These are phyloP conservation scores for Veloboletus limbatus DNA, from an alignment of 1,284 basidiomycete genomes.

Conservation along the genomic window DNA sequence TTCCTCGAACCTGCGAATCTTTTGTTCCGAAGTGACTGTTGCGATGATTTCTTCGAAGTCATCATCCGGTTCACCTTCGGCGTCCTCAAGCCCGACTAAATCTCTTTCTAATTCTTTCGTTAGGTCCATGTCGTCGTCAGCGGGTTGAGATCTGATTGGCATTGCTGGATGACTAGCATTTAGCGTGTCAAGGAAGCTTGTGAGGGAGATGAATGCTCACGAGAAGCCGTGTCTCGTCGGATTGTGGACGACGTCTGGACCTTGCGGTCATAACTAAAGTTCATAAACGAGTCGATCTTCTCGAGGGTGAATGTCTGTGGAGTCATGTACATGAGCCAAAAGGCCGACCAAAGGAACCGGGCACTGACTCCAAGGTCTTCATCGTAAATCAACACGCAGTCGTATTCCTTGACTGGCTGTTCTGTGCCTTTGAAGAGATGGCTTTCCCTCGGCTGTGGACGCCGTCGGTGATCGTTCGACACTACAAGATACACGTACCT, in stretches of 20 bases:
- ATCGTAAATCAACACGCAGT: conserved; percentile 76
- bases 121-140: conserved; percentile 31
- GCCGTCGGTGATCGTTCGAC: conserved; percentile 5
- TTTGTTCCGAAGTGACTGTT: conserved; percentile 25
- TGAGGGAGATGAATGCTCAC: conserved; percentile 36
- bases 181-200: background rate
- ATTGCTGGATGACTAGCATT: conserved; percentile 20
- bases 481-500: conserved; percentile 40
- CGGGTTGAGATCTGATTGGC: conserved; percentile 12
- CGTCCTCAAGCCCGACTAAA: conserved; percentile 38
- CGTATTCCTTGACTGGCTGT: conserved; percentile 57
- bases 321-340: conserved; percentile 7
- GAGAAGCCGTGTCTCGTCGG: conserved; percentile 42
- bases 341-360: background rate
- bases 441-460: conserved; percentile 48
- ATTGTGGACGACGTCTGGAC: conserved; percentile 29
- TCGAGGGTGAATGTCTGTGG: conserved; percentile 66
- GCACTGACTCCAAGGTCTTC: conserved; percentile 60
- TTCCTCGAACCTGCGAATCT: conserved; percentile 24
- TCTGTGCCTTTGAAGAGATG: conserved; percentile 58
- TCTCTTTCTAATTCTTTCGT: conserved; percentile 36
- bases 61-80: conserved; percentile 45
- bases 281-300: conserved; percentile 65
- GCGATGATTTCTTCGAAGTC: conserved; percentile 39
- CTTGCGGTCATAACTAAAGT: conserved; percentile 51